These are phyloP conservation scores for Aspergillus niger DNA, from an alignment of 2,329 filamentous ascomycete species.

Conservation along the genomic window DNA sequence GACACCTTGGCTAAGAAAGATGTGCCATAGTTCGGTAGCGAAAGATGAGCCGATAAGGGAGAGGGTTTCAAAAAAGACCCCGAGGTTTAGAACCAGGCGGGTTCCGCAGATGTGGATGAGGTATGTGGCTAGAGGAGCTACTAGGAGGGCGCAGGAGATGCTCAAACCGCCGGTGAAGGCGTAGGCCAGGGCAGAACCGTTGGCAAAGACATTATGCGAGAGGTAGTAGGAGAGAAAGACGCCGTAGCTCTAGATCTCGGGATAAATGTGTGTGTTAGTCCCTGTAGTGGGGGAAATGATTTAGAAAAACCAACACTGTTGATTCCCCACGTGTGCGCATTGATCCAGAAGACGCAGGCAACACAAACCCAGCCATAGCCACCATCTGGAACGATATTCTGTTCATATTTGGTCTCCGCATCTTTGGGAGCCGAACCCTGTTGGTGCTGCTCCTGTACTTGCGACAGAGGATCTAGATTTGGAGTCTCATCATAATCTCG, in stretches of 20 bases:
- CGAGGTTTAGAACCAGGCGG: conserved; percentile 56
- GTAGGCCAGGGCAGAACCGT: conserved; percentile 57
- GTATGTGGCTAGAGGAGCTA: conserved; percentile 59
- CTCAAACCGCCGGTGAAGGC: conserved; percentile 63
- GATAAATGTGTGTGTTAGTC: neutral
- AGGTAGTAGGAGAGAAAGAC: conserved; percentile 65
- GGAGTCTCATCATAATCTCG: conserved; percentile 16
- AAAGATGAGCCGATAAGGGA: conserved; percentile 61
- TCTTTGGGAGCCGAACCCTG: conserved; percentile 16
- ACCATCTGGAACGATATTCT: conserved; percentile 52
- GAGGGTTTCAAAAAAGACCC: conserved; percentile 56
- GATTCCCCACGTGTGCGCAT: conserved; percentile 73
- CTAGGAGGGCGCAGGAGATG: conserved; percentile 59
- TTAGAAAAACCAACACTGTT: conserved; percentile 56
- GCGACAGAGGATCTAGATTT: neutral
- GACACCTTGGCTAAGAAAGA: conserved; percentile 62
- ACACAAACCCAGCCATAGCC: conserved; percentile 66
- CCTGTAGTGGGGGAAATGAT: neutral
- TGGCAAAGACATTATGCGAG: conserved; percentile 56
- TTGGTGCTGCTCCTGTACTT: conserved; percentile 9
- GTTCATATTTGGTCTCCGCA: conserved; percentile 34
- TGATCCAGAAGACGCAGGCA: conserved; percentile 58
- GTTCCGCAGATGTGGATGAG: conserved; percentile 57
- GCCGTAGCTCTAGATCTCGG: conserved; percentile 46
- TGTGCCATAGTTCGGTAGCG: conserved; percentile 59